Evolutionary conservation across 805 yeast genomes (phyloP).

Genomic region (Metschnikowia chrysomelidarum): DNA sequence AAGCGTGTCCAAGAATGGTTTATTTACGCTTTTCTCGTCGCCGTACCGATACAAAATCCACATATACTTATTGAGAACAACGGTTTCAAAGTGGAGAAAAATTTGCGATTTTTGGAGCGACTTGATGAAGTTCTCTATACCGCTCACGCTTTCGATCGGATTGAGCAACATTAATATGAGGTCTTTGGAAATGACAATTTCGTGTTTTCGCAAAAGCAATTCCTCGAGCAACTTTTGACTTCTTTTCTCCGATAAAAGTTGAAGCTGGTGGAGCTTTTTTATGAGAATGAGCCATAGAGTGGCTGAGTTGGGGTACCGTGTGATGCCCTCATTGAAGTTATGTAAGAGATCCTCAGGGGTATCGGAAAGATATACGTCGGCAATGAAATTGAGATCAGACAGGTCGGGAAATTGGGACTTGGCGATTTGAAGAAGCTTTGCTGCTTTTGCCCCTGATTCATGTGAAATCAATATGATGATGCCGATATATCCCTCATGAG

Average conservation of each 20-base stretch:
- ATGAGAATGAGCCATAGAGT: slow-evolving; percentile 36
- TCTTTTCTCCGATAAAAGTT: slow-evolving; percentile 29
- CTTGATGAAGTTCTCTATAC: slow-evolving; percentile 22
- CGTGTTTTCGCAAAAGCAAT: slow-evolving; percentile 21
- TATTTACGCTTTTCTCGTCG: slow-evolving; percentile 13
- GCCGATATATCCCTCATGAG: slow-evolving; percentile 37
- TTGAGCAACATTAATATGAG: slow-evolving; percentile 28
- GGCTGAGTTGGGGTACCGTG: slow-evolving; percentile 24
- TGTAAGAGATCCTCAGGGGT: slow-evolving; percentile 36
- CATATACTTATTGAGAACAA: slow-evolving; percentile 31
- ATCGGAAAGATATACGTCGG: slow-evolving; percentile 26
- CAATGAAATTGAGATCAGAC: slow-evolving; percentile 23
- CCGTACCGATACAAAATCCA: slow-evolving; percentile 16
- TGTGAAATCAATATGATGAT: slow-evolving; percentile 29
- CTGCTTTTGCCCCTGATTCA: slow-evolving; percentile 27
- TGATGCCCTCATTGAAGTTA: slow-evolving; percentile 32
- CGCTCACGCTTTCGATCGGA: slow-evolving; percentile 27
- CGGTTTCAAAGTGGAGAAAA: slow-evolving; percentile 16
- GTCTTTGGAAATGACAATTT: slow-evolving; percentile 32
- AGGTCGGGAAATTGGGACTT: slow-evolving; percentile 26
- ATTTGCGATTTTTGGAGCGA: slow-evolving; percentile 14
- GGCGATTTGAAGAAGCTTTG: slow-evolving; percentile 26
- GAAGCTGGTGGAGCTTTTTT: slow-evolving; percentile 31
- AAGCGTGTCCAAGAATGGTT: slow-evolving; percentile 15
- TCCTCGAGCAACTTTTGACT: slow-evolving; percentile 27